A percentile compares a stretch with the other conserved stretches of the same genome.
phyloP scores from a whole-genome alignment of 768 basidiomycete genomes.

The Naganishia randhawae region DNA sequence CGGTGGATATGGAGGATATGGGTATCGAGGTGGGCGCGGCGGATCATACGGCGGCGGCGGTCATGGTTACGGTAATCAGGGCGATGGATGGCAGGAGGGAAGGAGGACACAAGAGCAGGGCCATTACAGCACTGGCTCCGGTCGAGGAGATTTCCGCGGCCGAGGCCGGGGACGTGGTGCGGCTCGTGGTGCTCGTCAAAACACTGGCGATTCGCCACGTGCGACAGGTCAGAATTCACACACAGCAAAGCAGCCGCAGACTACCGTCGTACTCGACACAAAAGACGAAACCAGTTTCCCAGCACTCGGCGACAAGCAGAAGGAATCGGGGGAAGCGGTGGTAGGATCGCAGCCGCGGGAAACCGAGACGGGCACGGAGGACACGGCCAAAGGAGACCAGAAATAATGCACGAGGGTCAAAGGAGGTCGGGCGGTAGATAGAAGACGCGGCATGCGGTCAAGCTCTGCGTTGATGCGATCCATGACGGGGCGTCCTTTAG shows the following conservation, averaged over 20 bases:
- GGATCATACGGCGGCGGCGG: neutral
- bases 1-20: neutral
- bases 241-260: neutral
- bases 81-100: neutral
- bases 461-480: neutral
- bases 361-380: neutral
- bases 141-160: neutral
- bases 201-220: neutral
- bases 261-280: constrained; percentile 1
- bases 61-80: neutral
- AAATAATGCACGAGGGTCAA: neutral
- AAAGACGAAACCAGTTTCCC: constrained; percentile 11
- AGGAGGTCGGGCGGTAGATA: neutral
- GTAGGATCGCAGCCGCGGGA: neutral
- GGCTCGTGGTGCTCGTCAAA: neutral
- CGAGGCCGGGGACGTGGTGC: neutral
- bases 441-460: neutral
- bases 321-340: neutral
- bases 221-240: neutral
- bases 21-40: constrained; percentile 10
- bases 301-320: neutral
- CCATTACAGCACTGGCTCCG: neutral
- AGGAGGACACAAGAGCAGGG: neutral
- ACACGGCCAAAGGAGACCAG: neutral
- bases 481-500: no score